A percentile compares a stretch with the other conserved stretches of the same genome.
Evolutionary conservation across 208 protist species (phyloP).

Genomic region (Trypanosoma vivax): DNA sequence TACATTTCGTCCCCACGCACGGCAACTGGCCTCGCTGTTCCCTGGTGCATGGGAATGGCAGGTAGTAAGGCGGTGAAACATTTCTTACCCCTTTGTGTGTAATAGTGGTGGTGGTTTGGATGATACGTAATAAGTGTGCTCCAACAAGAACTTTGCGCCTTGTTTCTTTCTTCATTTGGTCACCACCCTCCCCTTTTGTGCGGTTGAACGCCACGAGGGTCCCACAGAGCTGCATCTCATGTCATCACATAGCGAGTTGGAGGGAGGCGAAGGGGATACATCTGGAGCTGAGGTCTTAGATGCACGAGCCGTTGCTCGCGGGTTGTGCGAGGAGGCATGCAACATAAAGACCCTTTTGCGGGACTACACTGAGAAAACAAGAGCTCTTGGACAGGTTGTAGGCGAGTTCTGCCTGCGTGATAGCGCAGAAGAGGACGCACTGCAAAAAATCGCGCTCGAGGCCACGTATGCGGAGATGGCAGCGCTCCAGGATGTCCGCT

Average conservation of each 20-base stretch:
- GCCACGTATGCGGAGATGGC: conserved; percentile 19
- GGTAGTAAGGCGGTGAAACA: too few species aligned
- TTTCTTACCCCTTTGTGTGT: too few species aligned
- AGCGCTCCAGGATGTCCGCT: conserved; percentile 20
- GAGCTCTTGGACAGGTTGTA: conserved; percentile 19
- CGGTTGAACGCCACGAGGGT: not conserved
- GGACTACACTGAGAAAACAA: conserved; percentile 17
- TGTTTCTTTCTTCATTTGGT: conserved; percentile 7
- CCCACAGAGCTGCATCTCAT: not conserved
- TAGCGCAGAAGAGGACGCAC: conserved; percentile 18
- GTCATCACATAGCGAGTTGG: not conserved
- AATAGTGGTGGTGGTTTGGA: too few species aligned
- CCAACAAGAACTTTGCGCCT: too few species aligned
- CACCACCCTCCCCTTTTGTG: not conserved
- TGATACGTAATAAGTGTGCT: too few species aligned
- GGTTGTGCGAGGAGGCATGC: conserved; percentile 13
- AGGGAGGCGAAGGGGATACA: not conserved
- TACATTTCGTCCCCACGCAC: too few species aligned
- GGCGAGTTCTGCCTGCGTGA: conserved; percentile 27
- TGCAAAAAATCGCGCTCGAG: conserved; percentile 10
- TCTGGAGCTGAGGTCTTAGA: not conserved
- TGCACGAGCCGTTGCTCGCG: not conserved
- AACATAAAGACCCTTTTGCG: conserved; percentile 29
- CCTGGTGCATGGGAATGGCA: too few species aligned
- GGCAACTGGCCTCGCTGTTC: too few species aligned